These are phyloP conservation scores for Aleurites moluccanus DNA, from an alignment of 441 rosid genomes.

Conservation along the genomic window DNA sequence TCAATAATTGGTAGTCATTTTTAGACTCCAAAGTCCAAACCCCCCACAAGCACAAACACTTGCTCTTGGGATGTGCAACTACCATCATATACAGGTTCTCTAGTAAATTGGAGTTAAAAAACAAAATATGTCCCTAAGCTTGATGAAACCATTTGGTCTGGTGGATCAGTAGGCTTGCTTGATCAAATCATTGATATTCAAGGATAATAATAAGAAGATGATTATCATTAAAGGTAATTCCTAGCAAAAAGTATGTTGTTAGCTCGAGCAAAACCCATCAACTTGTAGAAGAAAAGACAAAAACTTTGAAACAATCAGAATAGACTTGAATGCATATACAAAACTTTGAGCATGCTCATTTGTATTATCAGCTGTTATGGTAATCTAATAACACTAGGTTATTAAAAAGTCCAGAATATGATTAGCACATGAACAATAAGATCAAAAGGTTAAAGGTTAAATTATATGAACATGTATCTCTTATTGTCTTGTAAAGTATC, in stretches of 20 bases:
- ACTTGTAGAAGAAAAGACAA: not conserved
- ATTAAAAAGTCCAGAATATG: too few relatives aligned
- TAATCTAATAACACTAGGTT: too few relatives aligned
- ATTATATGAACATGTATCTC: not conserved
- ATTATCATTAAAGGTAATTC: not conserved
- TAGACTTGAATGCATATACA: too few relatives aligned
- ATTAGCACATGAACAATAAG: too few relatives aligned
- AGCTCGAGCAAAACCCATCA: not conserved
- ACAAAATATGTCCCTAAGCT: not conserved
- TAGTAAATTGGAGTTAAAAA: not conserved
- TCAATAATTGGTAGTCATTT: too few relatives aligned
- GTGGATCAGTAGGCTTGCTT: not conserved
- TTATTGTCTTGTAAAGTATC: not conserved
- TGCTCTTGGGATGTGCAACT: not conserved
- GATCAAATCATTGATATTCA: too few relatives aligned
- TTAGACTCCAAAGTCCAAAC: too few relatives aligned
- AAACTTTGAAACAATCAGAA: not conserved
- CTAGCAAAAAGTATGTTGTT: not conserved
- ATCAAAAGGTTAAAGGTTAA: not conserved
- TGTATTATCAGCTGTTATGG: too few relatives aligned
- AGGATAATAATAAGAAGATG: not conserved
- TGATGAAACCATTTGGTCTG: not conserved
- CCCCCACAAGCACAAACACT: not conserved
- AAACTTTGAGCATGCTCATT: too few relatives aligned
- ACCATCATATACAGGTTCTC: not conserved